Base-by-base conservation (phyloP, 1,284 basidiomycete genomes). In the Vanrija pseudolonga region DNA sequence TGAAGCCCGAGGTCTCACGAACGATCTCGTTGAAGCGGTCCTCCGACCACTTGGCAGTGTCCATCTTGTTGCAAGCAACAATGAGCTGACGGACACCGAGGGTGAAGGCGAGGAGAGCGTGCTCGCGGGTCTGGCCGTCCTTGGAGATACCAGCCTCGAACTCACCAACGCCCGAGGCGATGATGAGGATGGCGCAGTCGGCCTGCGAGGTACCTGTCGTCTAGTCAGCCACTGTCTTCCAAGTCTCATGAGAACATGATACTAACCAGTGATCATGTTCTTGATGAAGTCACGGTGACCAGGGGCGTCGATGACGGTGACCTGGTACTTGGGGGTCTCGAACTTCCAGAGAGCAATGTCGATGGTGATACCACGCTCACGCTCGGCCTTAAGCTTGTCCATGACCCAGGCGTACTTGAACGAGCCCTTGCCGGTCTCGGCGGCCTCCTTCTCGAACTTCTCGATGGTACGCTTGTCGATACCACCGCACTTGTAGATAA, bases 401-500 rank as follows among this genome's bases (percentile, higher is more conserved):
- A 99, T 91, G 71, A 99, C 95, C 95, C 95, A 99, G 64, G 64
- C 91, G 82, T 94, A 96, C 81, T 96, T 96, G 88, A 98, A 98
- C 76, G 94, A 97, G 79, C 65, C 69, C 85, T 98, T 98, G 78
- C 95, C 96, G 77, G 98, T 89, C 80, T 99, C 95, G 82, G 92
- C 91, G 74, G 95, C 96, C 83, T 99, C 95, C 88, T 99, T 99
- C 86, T 99, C 95, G 85, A 98, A 98, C 84, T 98, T 98, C 83
- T 98, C 94, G 74, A 98, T 97, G 80, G 94, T 98, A 88, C 96
- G 95, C 74, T 98, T 98, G 81, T 99, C 96, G 83, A 99, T 98
- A 91, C 96, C 96, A 87, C 95, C 95, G 80, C 95, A 99, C 88
- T 99, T 98, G 91, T 98, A 98, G 87, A 98, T 98, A 82, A 99